phyloP scores from a whole-genome alignment of 192 early-diverging fungal species.

The Coemansia sp. region DNA sequence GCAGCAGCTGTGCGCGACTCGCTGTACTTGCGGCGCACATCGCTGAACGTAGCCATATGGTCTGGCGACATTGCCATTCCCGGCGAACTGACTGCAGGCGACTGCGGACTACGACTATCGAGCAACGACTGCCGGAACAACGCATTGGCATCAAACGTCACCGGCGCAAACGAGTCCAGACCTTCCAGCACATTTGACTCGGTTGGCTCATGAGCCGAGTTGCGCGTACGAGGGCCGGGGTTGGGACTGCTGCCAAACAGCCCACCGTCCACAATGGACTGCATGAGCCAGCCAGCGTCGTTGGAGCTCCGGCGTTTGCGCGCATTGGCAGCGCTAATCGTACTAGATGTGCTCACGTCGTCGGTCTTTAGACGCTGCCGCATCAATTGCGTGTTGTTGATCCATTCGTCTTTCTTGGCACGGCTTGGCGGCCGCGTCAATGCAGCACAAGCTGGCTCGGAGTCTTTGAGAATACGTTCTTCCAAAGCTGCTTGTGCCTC shows the following conservation, averaged over 20 bases:
- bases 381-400: conserved; percentile 41
- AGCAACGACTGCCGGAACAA: conserved; percentile 40
- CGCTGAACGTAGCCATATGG: conserved; percentile 42
- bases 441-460: neutral
- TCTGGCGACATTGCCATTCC: conserved; percentile 23
- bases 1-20: conserved; percentile 8
- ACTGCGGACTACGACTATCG: conserved; percentile 5
- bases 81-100: conserved; percentile 8
- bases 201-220: neutral
- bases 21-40: conserved; percentile 36
- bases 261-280: conserved; percentile 11
- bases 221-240: neutral
- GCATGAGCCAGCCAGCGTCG: neutral
- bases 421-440: conserved; percentile 1
- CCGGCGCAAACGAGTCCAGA: conserved; percentile 33
- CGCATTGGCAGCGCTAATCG: conserved; percentile 2
- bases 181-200: neutral
- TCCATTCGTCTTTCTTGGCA: conserved; percentile 46
- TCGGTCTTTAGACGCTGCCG: conserved; percentile 36
- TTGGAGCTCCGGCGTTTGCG: neutral
- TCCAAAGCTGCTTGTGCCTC: conserved; percentile 26
- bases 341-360: neutral
- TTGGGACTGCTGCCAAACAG: conserved; percentile 1
- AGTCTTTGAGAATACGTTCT: conserved; percentile 16
- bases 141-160: conserved; percentile 37